Conservation (phyloP, 2,329 filamentous ascomycete genomes). For the Phoma sp. region DNA sequence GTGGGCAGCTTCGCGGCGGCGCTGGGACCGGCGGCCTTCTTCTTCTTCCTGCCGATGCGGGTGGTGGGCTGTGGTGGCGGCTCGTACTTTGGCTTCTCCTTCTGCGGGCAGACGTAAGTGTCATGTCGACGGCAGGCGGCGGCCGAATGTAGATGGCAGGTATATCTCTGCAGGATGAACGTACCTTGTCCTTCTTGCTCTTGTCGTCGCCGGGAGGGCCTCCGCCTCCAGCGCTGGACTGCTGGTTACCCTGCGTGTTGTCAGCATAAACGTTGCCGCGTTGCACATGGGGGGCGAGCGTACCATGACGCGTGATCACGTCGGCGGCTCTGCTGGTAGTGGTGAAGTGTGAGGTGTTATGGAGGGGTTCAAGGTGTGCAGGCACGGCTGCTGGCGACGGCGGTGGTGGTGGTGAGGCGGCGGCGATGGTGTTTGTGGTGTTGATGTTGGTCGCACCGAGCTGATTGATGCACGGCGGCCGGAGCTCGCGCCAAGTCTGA, state of each 20-base stretch:
- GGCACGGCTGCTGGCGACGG: slow-evolving; percentile 23
- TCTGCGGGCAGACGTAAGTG: slow-evolving; percentile 61
- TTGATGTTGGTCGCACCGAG: slow-evolving; percentile 33
- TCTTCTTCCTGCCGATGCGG: slow-evolving; percentile 97
- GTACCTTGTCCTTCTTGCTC: slow-evolving; percentile 82
- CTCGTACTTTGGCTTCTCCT: slow-evolving; percentile 99
- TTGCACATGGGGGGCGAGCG: slow-evolving; percentile 27
- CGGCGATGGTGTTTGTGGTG: slow-evolving; percentile 41
- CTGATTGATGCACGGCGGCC: slow-evolving; percentile 24
- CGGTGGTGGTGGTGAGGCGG: slow-evolving; percentile 12
- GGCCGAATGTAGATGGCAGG: not conserved
- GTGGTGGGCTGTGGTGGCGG: slow-evolving; percentile 96
- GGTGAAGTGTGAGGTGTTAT: not conserved
- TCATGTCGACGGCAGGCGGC: slow-evolving; percentile 7
- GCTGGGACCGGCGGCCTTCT: slow-evolving; percentile 90
- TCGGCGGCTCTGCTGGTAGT: slow-evolving; percentile 1
- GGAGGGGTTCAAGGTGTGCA: slow-evolving; percentile 5
- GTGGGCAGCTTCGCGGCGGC: slow-evolving; percentile 93
- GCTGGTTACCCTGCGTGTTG: slow-evolving; percentile 72
- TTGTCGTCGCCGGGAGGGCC: slow-evolving; percentile 73
- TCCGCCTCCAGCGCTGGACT: slow-evolving; percentile 83
- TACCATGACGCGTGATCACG: slow-evolving; percentile 43
- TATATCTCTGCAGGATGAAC: not conserved
- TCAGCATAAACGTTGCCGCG: slow-evolving; percentile 47
- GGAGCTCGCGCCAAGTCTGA: slow-evolving; percentile 31